Percentiles rank a stretch among this genome's conserved stretches.
Conservation (phyloP, 192 early-diverging fungal genomes). For the Coemansia sp. region DNA sequence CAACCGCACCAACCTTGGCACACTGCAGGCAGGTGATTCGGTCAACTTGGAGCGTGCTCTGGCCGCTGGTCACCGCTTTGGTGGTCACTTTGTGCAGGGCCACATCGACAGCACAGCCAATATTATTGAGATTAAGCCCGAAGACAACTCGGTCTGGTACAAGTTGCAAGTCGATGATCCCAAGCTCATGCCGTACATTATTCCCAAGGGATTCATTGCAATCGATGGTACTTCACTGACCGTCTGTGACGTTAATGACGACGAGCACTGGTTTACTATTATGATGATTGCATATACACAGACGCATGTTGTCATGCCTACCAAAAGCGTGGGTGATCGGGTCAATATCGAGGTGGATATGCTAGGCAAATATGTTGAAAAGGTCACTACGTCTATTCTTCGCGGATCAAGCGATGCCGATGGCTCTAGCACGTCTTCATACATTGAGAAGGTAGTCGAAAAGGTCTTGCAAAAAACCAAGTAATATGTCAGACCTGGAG, state of each 20-base stretch:
- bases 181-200: conserved; percentile 72
- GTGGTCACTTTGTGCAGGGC: conserved; percentile 97
- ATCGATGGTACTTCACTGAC: conserved; percentile 96
- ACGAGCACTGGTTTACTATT: conserved; percentile 73
- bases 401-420: conserved; percentile 11
- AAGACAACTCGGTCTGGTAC: conserved; percentile 83
- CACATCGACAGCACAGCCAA: conserved; percentile 87
- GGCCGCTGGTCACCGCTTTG: conserved; percentile 80
- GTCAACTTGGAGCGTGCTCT: conserved; percentile 97
- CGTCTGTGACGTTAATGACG: conserved; percentile 81
- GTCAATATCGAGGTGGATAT: conserved; percentile 98
- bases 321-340: conserved; percentile 63
- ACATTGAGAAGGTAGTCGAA: conserved; percentile 44
- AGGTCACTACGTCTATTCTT: conserved; percentile 62
- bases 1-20: conserved; percentile 87
- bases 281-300: conserved; percentile 98
- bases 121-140: conserved; percentile 72
- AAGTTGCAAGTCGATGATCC: conserved; percentile 60
- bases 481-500: background rate
- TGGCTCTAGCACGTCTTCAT: conserved; percentile 15
- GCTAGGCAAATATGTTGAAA: conserved; percentile 94
- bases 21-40: conserved; percentile 63
- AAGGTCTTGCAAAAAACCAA: conserved; percentile 36
- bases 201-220: conserved; percentile 93
- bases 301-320: conserved; percentile 74